These are phyloP conservation scores for Calocera cornea DNA, from an alignment of 768 basidiomycete genomes.

Conservation along the genomic window DNA sequence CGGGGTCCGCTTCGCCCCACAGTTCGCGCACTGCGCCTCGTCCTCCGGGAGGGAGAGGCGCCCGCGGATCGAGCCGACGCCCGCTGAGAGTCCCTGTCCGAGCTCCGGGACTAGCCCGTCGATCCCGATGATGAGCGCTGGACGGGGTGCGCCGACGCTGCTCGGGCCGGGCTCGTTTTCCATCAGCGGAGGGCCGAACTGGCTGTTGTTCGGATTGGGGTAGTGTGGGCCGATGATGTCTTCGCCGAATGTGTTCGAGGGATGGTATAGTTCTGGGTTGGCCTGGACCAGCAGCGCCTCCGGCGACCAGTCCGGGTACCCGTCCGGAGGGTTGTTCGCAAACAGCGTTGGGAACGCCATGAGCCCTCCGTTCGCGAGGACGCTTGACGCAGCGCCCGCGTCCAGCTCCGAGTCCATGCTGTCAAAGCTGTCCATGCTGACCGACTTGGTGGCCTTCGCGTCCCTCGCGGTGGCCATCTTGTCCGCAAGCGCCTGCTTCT, in stretches of 20 bases:
- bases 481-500: background rate
- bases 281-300: background rate
- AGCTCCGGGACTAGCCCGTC: background rate
- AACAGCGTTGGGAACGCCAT: background rate
- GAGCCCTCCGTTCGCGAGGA: background rate
- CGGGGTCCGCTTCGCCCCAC: slow-evolving; percentile 78
- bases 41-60: background rate
- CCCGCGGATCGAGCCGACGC: too few relatives aligned
- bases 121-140: background rate
- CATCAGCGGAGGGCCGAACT: background rate
- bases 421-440: background rate
- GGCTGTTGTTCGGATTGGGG: background rate
- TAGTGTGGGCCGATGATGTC: background rate
- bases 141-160: background rate
- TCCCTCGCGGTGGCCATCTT: background rate
- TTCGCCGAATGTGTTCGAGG: background rate
- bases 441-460: background rate
- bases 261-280: background rate
- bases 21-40: slow-evolving; percentile 79
- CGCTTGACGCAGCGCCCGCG: background rate
- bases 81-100: background rate
- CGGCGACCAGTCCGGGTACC: background rate
- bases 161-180: background rate
- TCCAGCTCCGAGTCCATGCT: background rate
- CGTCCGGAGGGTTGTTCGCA: background rate